Base-by-base conservation (phyloP, 805 yeast genomes). In the Starmera pachycereana region DNA sequence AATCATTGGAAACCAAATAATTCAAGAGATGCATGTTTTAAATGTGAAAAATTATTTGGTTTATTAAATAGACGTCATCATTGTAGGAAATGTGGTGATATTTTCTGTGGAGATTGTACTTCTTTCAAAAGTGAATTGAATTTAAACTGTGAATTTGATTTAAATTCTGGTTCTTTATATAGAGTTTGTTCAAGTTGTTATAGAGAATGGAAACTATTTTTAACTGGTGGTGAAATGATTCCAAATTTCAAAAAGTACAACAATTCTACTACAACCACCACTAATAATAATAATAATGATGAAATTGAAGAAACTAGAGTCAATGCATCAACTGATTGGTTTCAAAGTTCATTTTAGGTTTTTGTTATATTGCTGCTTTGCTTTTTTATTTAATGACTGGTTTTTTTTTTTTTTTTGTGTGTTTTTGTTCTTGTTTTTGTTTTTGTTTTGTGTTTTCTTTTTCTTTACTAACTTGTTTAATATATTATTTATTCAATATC, bases 21-120 rank as follows among this genome's bases (percentile, higher is more conserved):
- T 41, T 52, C 71, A 7, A 71, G 74, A 9, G 53, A 66, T 37
- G 62, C 61, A 41, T 86, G 95, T 53, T 60, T 67, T n/a, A 69
- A 71, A 14, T 85, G 95, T 57, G 53, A 63, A 33, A 68, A 65
- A 49, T 51, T 65, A 16, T 85, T 85, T 61, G 74, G 82, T 40
- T 72, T 74, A 46, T 78, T 74, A 61, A 88, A 66, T 54, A 71
- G 82, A 52, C 65, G 76, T 39, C 88, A 80, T 54, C 88, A 80
- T 59, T 80, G 88, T 56, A 68, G 88, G 31, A 74, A 77, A 52
- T 80, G 88, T 54, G 88, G 88, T 12, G 78, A 77, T 13, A 69
- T 80, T 13, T 81, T 72, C 48, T 80, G 88, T 59, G 69, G 73
- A 19, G 69, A 65, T 42, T 84, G 81, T 55, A 66, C 74, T 6